Evolutionary conservation across 1,284 basidiomycete genomes (phyloP).

Genomic region (Naganishia sp.): DNA sequence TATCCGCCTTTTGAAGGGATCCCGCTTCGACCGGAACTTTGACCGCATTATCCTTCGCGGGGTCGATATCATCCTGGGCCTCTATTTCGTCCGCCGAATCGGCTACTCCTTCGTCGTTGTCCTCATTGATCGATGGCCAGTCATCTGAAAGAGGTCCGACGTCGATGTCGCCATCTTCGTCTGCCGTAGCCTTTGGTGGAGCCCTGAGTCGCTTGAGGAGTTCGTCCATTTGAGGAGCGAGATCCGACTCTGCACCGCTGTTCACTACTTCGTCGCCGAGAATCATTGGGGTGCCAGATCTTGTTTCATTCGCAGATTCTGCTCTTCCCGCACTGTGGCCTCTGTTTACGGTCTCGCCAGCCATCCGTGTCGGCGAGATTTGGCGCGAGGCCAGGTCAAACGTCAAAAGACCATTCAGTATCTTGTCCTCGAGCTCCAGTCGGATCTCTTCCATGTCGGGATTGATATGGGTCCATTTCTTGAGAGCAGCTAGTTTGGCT

Average conservation of each 20-base stretch:
- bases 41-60: no score
- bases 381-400: slow-evolving; percentile 17
- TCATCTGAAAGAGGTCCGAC: slow-evolving; percentile 3
- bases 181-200: neutral
- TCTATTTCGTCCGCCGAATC: slow-evolving; percentile 26
- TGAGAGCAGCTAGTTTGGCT: slow-evolving; percentile 74
- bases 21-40: no score
- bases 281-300: neutral
- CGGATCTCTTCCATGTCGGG: slow-evolving; percentile 36
- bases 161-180: neutral
- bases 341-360: neutral
- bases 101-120: slow-evolving; percentile 19
- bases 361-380: neutral
- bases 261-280: neutral
- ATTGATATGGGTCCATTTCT: slow-evolving; percentile 84
- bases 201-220: slow-evolving; percentile 11
- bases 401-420: slow-evolving; percentile 25
- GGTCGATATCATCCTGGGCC: neutral
- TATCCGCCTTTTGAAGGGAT: neutral
- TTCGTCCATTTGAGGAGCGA: slow-evolving; percentile 16
- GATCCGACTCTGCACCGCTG: slow-evolving; percentile 18
- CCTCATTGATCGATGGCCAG: slow-evolving; percentile 14
- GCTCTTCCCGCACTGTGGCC: no score
- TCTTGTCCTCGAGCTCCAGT: slow-evolving; percentile 26
- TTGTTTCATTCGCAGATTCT: no score